These are phyloP conservation scores for Ogataea zsoltii DNA, from an alignment of 805 yeast species.

Conservation along the genomic window DNA sequence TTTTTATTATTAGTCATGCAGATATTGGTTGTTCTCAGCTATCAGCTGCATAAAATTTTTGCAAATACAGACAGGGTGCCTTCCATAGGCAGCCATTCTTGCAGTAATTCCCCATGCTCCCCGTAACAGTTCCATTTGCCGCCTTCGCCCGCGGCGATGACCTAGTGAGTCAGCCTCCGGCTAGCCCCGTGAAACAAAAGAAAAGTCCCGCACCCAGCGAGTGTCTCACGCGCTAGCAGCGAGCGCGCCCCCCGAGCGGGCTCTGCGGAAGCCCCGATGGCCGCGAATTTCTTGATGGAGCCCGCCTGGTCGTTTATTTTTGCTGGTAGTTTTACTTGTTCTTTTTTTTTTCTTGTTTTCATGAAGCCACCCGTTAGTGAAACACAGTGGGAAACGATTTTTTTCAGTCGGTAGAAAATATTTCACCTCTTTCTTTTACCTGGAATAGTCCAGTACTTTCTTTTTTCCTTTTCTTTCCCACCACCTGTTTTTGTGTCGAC, in stretches of 20 bases:
- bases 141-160: background rate
- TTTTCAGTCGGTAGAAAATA: background rate
- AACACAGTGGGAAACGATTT: constrained; percentile 1
- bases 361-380: constrained; percentile 6
- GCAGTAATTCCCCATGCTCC: background rate
- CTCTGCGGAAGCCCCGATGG: background rate
- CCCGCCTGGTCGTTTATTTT: constrained; percentile 2
- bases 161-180: background rate
- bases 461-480: constrained; percentile 7
- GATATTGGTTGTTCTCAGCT: background rate
- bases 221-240: background rate
- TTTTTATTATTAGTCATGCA: background rate
- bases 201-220: background rate
- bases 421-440: constrained; percentile 5
- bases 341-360: constrained; percentile 2
- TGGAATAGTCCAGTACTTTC: background rate
- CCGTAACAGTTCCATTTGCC: too few relatives aligned
- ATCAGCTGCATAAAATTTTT: background rate
- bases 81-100: background rate
- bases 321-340: background rate
- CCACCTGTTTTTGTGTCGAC: background rate
- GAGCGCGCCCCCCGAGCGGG: background rate
- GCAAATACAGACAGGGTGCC: background rate
- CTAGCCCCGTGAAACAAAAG: background rate
- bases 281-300: background rate